Conservation (phyloP, 2,329 filamentous ascomycete species). For the Colletotrichum sp. region DNA sequence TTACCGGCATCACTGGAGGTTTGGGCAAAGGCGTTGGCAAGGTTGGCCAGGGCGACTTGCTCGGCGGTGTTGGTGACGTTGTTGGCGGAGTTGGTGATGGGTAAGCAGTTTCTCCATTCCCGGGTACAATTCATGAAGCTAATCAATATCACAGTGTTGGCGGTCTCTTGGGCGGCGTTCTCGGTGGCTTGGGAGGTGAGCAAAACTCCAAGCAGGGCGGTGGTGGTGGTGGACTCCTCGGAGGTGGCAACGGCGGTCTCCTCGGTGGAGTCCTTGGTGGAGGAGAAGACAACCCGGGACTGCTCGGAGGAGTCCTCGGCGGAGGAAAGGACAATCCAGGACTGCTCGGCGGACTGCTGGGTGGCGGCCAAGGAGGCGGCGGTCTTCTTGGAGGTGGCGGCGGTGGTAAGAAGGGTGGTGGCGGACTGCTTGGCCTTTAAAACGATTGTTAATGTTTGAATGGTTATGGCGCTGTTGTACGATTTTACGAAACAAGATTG, state of each 20-base stretch:
- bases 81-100: conserved; percentile 16
- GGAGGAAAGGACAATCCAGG: background rate
- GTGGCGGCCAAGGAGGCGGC: background rate
- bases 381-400: background rate
- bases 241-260: background rate
- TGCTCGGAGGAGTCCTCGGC: background rate
- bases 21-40: conserved; percentile 14
- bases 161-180: conserved; percentile 5
- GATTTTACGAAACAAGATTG: background rate
- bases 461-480: background rate
- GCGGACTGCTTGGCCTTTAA: background rate
- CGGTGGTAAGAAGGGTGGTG: background rate
- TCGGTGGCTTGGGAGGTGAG: background rate
- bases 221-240: background rate
- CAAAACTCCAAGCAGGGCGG: background rate
- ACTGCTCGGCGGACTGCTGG: background rate
- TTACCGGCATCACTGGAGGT: conserved; percentile 12
- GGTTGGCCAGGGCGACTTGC: conserved; percentile 4
- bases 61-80: conserved; percentile 11
- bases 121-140: too few species aligned
- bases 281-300: background rate
- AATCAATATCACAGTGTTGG: background rate
- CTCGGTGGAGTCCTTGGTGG: background rate
- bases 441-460: background rate
- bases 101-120: background rate